phyloP scores from a whole-genome alignment of 2,329 filamentous ascomycete species.

The Ophiognomonia clavigignenti-juglandacearum region DNA sequence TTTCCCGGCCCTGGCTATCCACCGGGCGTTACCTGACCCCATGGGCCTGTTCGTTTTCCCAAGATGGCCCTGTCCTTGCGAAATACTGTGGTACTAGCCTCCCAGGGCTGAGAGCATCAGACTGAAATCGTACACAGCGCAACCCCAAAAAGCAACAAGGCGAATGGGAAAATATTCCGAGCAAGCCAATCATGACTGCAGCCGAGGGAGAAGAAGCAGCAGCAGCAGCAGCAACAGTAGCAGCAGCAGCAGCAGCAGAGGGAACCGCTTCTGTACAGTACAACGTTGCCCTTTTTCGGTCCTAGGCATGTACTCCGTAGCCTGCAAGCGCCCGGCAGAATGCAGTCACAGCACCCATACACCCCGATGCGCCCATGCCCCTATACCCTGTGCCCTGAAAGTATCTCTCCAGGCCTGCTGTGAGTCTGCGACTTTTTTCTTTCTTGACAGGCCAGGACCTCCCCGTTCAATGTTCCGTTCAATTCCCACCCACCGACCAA shows the following conservation, averaged over 20 bases:
- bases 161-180: slow-evolving; percentile 8
- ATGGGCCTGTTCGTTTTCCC: not conserved
- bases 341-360: not conserved
- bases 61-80: slow-evolving; percentile 9
- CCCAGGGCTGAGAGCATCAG: slow-evolving; percentile 8
- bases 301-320: not conserved
- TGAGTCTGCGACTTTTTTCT: no score
- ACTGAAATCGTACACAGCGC: no score
- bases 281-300: not conserved
- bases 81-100: no score
- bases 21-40: slow-evolving; percentile 3
- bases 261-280: not conserved
- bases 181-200: slow-evolving; percentile 6
- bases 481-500: not conserved
- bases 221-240: no score
- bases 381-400: no score
- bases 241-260: no score
- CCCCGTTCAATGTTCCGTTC: slow-evolving; percentile 2
- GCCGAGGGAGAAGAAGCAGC: no score
- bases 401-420: no score
- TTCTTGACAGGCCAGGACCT: slow-evolving; percentile 16
- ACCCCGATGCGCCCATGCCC: not conserved
- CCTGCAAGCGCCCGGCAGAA: not conserved
- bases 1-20: no score
- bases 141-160: not conserved